A percentile compares a stretch with the other conserved stretches of the same genome.
phyloP scores from a whole-genome alignment of 2,329 filamentous ascomycete species.

The Cadophora sp. region DNA sequence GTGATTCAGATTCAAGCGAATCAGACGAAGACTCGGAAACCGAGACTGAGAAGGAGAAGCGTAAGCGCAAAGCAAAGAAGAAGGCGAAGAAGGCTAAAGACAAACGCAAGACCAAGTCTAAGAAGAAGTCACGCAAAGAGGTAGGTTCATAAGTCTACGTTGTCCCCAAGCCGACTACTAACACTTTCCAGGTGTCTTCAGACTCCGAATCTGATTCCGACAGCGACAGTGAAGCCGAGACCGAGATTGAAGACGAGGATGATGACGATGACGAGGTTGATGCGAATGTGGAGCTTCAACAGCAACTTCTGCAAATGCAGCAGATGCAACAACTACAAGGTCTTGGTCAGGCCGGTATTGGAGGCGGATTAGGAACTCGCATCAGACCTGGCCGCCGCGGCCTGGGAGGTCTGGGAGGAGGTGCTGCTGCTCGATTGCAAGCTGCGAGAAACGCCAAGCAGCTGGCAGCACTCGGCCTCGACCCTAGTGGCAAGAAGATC shows the following conservation, averaged over 20 bases:
- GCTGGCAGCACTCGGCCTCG: slow-evolving; percentile 34
- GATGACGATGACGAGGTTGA: slow-evolving; percentile 29
- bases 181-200: slow-evolving; percentile 36
- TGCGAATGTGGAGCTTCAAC: slow-evolving; percentile 31
- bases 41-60: slow-evolving; percentile 44
- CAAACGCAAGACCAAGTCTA: slow-evolving; percentile 49
- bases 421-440: slow-evolving; percentile 33
- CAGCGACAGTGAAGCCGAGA: slow-evolving; percentile 38
- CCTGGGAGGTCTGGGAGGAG: slow-evolving; percentile 14
- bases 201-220: slow-evolving; percentile 45
- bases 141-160: slow-evolving; percentile 30
- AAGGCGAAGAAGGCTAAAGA: slow-evolving; percentile 42
- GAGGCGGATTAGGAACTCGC: background rate
- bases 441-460: slow-evolving; percentile 36
- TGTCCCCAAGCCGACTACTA: slow-evolving; percentile 17
- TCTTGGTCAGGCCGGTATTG: slow-evolving; percentile 24
- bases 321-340: slow-evolving; percentile 37
- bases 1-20: slow-evolving; percentile 30
- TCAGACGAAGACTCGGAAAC: slow-evolving; percentile 39
- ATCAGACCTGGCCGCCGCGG: slow-evolving; percentile 18
- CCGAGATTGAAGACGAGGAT: slow-evolving; percentile 27
- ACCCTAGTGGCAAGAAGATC: slow-evolving; percentile 38
- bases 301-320: slow-evolving; percentile 40
- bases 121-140: slow-evolving; percentile 47
- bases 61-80: slow-evolving; percentile 45